Evolutionary conservation across 148 eudicot species (phyloP), one percentile per base, ranked within the genome.

Genomic region (Heliamphora exappendiculata): DNA sequence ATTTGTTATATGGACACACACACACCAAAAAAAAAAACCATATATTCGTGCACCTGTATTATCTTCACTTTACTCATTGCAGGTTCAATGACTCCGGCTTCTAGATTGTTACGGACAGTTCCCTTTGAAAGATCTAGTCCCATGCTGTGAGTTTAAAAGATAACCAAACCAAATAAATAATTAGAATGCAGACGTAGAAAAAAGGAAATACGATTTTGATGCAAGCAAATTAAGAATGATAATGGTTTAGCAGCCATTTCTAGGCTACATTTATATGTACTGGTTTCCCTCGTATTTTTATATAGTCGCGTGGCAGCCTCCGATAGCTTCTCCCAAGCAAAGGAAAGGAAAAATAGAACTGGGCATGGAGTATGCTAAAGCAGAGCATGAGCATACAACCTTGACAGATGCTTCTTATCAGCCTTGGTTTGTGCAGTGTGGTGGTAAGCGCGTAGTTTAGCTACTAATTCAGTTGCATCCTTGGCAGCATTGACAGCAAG

Each of bases 61-160:
- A 91, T 96, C 88, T 96, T 96, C 45, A 96, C 94, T 91, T 95
- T 95, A 89, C 99, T 95, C 99, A 96, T 93, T 47, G 99, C 97
- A 36, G 99, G 99, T 81, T 96, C 98, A 74, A 96, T 91, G 33
- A 96, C 99, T 60, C 99, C 99, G 51, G 97, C 99, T 80, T 93
- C 98, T 55, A 96, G 81, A 80, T 96, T 96, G 89, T 96, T 96
- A 29, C 98, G 88, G 11, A 96, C 85, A 1, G 77, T 75, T 75
- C 99, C 99, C 85, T 91, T 91, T 82, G 81, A 81, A 29, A 96
- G 84, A 86, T 96, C 99, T 60, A 96, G 78, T 31, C 99, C 99
- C 97, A 91, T 93, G 88, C 99, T 96, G 86, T 58, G 19, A 45
- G 71, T 28, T 44, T 11, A 19, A 55, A 44, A 70, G 59, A 78